phyloP scores from a whole-genome alignment of 208 protist species.

The Strigomonas culicis region DNA sequence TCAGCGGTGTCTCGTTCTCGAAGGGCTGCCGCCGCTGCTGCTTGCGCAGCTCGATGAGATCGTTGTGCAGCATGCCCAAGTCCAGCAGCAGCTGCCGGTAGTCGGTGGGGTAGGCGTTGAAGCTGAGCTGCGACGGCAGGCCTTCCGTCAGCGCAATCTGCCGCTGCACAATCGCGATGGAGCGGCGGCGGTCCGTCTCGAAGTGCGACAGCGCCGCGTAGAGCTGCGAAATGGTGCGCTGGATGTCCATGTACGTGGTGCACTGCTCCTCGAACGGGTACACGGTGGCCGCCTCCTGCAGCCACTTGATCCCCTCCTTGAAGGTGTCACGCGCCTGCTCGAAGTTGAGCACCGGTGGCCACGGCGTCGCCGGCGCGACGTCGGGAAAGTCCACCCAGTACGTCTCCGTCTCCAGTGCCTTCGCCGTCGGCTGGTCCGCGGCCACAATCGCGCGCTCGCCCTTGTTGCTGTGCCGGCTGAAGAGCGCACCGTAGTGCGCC shows the following conservation, averaged over 20 bases:
- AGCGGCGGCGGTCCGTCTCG: slow-evolving; percentile 48
- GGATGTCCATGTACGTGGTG: slow-evolving; percentile 81
- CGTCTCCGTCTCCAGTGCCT: slow-evolving; percentile 16
- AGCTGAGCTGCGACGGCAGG: slow-evolving; percentile 79
- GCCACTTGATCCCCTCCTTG: slow-evolving; percentile 54
- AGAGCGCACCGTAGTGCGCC: slow-evolving; percentile 44
- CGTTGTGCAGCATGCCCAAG: slow-evolving; percentile 66
- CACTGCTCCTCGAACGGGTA: slow-evolving; percentile 81
- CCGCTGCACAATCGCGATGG: slow-evolving; percentile 77
- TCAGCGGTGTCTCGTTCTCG: slow-evolving; percentile 54
- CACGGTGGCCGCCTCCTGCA: slow-evolving; percentile 69
- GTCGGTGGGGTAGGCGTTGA: slow-evolving; percentile 82
- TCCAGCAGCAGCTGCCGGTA: slow-evolving; percentile 85
- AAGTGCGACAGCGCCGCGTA: slow-evolving; percentile 59
- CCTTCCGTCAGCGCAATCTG: slow-evolving; percentile 53
- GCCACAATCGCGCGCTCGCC: slow-evolving; percentile 1
- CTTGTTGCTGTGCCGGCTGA: background rate
- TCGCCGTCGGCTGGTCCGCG: slow-evolving; percentile 4
- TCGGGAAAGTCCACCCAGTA: slow-evolving; percentile 77
- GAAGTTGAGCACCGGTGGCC: slow-evolving; percentile 51
- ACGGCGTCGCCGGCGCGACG: slow-evolving; percentile 27
- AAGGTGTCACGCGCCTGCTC: slow-evolving; percentile 74
- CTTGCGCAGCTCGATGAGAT: slow-evolving; percentile 58
- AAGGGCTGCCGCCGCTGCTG: slow-evolving; percentile 45
- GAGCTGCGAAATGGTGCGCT: slow-evolving; percentile 61